Evolutionary conservation across 1,284 basidiomycete genomes (phyloP).

Genomic region (Trichosporon sp.): DNA sequence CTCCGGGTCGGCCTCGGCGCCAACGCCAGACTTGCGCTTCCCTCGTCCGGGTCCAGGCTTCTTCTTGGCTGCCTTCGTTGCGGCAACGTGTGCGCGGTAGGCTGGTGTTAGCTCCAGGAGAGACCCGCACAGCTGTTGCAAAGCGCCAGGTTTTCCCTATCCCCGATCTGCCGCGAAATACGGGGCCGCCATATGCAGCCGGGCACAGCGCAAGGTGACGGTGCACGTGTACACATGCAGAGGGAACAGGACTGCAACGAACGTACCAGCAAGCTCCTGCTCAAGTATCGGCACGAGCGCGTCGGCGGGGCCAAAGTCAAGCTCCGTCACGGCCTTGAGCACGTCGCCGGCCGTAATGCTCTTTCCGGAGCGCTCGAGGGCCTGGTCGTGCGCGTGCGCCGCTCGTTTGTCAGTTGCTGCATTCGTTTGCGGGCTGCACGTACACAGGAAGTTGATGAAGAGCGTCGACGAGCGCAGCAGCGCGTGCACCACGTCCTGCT

Average conservation of each 20-base stretch:
- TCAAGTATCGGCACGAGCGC: slow-evolving; percentile 67
- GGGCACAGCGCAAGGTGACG: too few relatives aligned
- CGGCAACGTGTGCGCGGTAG: slow-evolving; percentile 30
- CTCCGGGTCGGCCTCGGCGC: slow-evolving; percentile 10
- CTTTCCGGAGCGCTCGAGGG: slow-evolving; percentile 74
- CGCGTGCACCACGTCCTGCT: slow-evolving; percentile 77
- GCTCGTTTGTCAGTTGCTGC: slow-evolving; percentile 4
- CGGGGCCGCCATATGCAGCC: too few relatives aligned
- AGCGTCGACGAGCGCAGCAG: slow-evolving; percentile 80
- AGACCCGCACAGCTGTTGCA: too few relatives aligned
- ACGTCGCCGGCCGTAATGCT: slow-evolving; percentile 83
- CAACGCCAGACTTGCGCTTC: slow-evolving; percentile 37
- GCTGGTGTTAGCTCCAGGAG: slow-evolving; percentile 23
- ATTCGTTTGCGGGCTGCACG: slow-evolving; percentile 32
- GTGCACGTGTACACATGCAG: too few relatives aligned
- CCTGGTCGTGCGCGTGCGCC: slow-evolving; percentile 71
- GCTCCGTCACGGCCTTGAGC: slow-evolving; percentile 71
- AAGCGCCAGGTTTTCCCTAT: too few relatives aligned
- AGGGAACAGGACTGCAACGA: too few relatives aligned
- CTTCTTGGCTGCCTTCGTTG: slow-evolving; percentile 36
- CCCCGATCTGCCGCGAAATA: too few relatives aligned
- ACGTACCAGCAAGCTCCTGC: slow-evolving; percentile 65
- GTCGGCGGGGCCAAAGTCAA: slow-evolving; percentile 62
- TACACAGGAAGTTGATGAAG: slow-evolving; percentile 85
- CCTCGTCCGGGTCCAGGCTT: slow-evolving; percentile 33